phyloP scores from a whole-genome alignment of 2,329 filamentous ascomycete genomes.

The Talaromyces pinophilus region DNA sequence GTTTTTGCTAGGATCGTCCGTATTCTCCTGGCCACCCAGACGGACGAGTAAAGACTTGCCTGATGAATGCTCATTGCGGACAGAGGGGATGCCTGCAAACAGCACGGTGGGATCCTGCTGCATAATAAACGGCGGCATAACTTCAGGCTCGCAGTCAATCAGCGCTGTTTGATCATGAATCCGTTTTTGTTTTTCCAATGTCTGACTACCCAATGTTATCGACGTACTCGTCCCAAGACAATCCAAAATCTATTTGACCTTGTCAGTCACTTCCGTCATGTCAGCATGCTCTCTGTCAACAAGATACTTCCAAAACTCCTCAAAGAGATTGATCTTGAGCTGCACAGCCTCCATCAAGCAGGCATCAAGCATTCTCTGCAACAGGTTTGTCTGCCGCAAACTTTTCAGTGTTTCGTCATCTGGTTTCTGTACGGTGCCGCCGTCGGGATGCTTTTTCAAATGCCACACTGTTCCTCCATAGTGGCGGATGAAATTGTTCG shows the following conservation, averaged over 20 bases:
- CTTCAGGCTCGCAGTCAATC: not conserved
- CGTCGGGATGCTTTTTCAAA: no score
- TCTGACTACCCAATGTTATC: not conserved
- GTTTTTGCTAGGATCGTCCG: not conserved
- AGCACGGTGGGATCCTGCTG: conserved; percentile 5
- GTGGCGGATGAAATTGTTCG: no score
- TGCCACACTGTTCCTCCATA: no score
- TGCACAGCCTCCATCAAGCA: no score
- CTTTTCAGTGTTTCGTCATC: no score
- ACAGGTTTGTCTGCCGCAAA: no score
- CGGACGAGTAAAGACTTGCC: not conserved
- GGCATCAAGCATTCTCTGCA: no score
- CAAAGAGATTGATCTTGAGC: no score
- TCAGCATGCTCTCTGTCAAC: not conserved
- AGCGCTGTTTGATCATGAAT: not conserved
- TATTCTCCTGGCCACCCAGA: not conserved
- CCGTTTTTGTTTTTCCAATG: not conserved
- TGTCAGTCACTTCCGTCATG: not conserved
- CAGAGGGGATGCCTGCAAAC: not conserved
- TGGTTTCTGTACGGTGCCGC: no score
- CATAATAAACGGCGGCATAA: not conserved
- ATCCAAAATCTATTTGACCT: not conserved
- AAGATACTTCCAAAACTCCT: no score
- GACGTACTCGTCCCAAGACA: not conserved
- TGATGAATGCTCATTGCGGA: not conserved